phyloP scores from a whole-genome alignment of 2,329 filamentous ascomycete species.

The Emergomyces pasteurianus region DNA sequence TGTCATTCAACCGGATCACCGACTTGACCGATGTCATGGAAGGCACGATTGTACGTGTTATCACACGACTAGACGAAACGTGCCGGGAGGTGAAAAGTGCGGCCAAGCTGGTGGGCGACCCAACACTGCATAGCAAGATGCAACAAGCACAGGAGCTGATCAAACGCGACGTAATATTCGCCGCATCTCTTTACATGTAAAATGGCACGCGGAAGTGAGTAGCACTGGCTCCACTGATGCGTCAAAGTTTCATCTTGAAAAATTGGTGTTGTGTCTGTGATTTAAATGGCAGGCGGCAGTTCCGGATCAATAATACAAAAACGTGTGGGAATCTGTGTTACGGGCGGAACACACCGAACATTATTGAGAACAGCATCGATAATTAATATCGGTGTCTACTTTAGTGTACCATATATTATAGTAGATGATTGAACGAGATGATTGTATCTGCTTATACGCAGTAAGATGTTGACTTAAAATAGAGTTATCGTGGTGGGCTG shows the following conservation, averaged over 20 bases:
- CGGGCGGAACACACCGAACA: background rate
- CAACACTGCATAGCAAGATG: conserved; percentile 91
- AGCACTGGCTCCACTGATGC: background rate
- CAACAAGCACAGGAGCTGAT: conserved; percentile 95
- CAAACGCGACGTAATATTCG: conserved; percentile 86
- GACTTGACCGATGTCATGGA: conserved; percentile 92
- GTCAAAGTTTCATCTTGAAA: background rate
- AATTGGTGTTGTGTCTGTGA: background rate
- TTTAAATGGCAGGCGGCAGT: background rate
- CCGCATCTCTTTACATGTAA: conserved; percentile 79
- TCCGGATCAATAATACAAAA: background rate
- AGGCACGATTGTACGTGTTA: conserved; percentile 91
- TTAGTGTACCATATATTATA: background rate
- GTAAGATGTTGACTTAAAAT: background rate
- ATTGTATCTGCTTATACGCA: background rate
- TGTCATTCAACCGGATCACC: conserved; percentile 97
- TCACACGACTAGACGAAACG: conserved; percentile 87
- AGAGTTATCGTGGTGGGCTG: background rate
- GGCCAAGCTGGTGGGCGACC: conserved; percentile 87
- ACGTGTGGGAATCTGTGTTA: background rate
- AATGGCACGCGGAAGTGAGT: background rate
- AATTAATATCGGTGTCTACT: background rate
- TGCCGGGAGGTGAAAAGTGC: conserved; percentile 97
- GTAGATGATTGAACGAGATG: background rate
- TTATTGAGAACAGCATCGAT: background rate